Conservation (phyloP, 768 basidiomycete species). For the Nidula microcarpa region DNA sequence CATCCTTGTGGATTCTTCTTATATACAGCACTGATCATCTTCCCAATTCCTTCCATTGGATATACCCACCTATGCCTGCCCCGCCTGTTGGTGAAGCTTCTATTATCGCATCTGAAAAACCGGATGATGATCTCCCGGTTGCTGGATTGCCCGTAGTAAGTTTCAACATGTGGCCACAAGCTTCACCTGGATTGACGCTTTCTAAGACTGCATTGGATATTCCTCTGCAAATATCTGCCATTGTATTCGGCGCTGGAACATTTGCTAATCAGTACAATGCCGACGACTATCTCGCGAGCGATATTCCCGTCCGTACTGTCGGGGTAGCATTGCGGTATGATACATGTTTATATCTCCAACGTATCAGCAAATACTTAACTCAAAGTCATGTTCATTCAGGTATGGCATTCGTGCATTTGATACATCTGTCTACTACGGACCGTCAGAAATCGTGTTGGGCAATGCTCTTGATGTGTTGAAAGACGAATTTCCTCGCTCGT, state of each 20-base stretch:
- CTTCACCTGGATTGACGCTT: background rate
- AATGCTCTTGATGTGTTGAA: constrained; percentile 55
- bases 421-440: constrained; percentile 78
- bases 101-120: constrained; percentile 19
- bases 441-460: constrained; percentile 76
- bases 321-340: constrained; percentile 73
- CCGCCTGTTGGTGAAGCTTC: constrained; percentile 1
- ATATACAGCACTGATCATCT: background rate
- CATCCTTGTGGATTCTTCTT: background rate
- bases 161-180: background rate
- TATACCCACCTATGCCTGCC: background rate
- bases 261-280: constrained; percentile 68
- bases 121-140: constrained; percentile 28
- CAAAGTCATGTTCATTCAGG: constrained; percentile 27
- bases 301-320: constrained; percentile 60
- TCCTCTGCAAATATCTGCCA: constrained; percentile 33
- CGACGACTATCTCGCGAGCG: constrained; percentile 52
- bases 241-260: constrained; percentile 72
- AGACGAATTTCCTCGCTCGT: constrained; percentile 70
- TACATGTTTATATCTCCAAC: background rate
- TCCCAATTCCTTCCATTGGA: background rate
- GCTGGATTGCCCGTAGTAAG: constrained; percentile 36
- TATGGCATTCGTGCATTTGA: constrained; percentile 84
- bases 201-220: constrained; percentile 28
- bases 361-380: constrained; percentile 4